Evolutionary conservation across 1,139 yeast genomes (phyloP).

Genomic region (Geotrichum reessii): DNA sequence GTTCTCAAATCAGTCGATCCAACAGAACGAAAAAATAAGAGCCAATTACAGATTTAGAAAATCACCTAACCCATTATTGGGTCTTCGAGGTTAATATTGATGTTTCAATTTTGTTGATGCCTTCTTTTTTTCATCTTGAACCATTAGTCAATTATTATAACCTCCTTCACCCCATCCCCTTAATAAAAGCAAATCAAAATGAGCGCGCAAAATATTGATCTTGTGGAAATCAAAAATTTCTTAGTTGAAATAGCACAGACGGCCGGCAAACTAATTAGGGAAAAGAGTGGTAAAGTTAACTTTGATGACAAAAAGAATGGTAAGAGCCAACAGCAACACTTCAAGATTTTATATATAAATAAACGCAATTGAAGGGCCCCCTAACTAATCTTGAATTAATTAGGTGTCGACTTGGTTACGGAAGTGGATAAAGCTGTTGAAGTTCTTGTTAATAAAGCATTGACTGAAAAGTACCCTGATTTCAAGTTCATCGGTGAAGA

Average conservation of each 20-base stretch:
- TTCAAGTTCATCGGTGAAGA: constrained; percentile 57
- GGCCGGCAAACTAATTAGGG: constrained; percentile 47
- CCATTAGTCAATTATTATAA: too few species aligned
- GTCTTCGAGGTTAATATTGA: too few species aligned
- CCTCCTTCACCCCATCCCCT: background rate
- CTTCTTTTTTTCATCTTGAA: background rate
- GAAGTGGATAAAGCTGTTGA: constrained; percentile 54
- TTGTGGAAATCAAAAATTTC: constrained; percentile 38
- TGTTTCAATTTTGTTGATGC: background rate
- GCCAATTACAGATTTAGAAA: background rate
- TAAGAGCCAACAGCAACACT: constrained; percentile 13
- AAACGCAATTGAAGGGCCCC: background rate
- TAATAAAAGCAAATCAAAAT: background rate
- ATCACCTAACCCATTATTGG: background rate
- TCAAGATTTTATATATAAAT: background rate
- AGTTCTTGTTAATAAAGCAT: constrained; percentile 38
- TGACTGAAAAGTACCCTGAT: constrained; percentile 41
- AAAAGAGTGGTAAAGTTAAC: constrained; percentile 43
- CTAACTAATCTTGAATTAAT: background rate
- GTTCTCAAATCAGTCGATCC: too few species aligned
- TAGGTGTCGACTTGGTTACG: constrained; percentile 53
- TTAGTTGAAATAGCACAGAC: constrained; percentile 48
- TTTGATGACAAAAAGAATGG: constrained; percentile 51
- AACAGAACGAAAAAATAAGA: too few species aligned
- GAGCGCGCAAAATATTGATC: constrained; percentile 17